Evolutionary conservation across 192 early-diverging fungal species (phyloP).

Genomic region (Coemansia furcata): DNA sequence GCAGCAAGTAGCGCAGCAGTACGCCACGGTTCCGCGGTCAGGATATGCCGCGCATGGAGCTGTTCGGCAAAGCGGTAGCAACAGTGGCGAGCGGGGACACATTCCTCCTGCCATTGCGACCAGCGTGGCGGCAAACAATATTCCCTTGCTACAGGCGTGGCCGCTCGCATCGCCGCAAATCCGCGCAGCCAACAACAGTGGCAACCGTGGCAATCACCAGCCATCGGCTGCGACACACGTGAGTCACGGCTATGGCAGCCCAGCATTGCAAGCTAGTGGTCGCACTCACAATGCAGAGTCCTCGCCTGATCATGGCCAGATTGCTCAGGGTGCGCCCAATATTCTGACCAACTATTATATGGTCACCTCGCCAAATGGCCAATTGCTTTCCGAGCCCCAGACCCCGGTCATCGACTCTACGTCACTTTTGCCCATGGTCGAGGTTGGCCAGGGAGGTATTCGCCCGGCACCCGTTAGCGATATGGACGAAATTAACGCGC

Average conservation of each 20-base stretch:
- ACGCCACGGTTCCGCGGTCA: conserved; percentile 36
- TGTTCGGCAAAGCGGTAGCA: neutral
- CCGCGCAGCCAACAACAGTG: neutral
- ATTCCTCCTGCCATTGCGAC: conserved; percentile 5
- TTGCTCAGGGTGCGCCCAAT: conserved; percentile 1
- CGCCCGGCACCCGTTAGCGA: conserved; percentile 14
- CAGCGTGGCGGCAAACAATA: conserved; percentile 2
- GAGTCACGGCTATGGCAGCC: neutral
- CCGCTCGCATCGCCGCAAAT: conserved; percentile 11
- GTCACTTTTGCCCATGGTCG: conserved; percentile 46
- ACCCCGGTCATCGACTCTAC: conserved; percentile 19
- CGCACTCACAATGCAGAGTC: neutral
- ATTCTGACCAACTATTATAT: conserved; percentile 34
- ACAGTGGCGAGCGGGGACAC: conserved; percentile 12
- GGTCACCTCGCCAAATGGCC: conserved; percentile 29
- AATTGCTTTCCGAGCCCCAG: conserved; percentile 10
- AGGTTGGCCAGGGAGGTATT: conserved; percentile 24
- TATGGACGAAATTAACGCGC: conserved; percentile 49
- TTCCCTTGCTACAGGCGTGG: conserved; percentile 14
- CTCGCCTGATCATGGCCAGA: neutral
- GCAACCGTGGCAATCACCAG: conserved; percentile 1
- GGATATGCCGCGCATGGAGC: conserved; percentile 10
- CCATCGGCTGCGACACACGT: neutral
- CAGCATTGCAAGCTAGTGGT: neutral
- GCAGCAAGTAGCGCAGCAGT: conserved; percentile 22